Evolutionary conservation across 2,329 filamentous ascomycete genomes (phyloP), one percentile per base, ranked within the genome.

Genomic region (Fusarium oligoseptatum): DNA sequence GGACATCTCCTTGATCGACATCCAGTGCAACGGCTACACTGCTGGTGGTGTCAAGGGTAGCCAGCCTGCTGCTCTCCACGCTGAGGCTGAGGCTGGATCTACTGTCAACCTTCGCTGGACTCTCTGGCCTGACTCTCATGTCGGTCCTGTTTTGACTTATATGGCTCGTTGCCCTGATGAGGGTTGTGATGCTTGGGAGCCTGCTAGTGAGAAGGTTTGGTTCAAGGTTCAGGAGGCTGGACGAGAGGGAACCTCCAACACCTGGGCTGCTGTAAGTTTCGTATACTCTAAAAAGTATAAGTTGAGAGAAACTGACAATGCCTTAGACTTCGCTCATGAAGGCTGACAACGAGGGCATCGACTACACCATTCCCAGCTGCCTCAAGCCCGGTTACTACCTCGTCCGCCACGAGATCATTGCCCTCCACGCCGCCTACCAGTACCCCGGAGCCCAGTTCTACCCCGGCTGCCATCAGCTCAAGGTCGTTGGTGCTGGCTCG

Each of bases 381-480:
- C 82, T 90, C 43, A 82, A 84, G 50, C 80, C 85, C 0, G 88
- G 88, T 2, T 88, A 88, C 83, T 90, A 90, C 80, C 86, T 90
- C 64, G 88, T 90, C 27, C 87, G 88, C 58, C 88, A 90, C 75
- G 88, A 90, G 79, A 86, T 88, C 76, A 86, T 90, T 69, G 88
- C 88, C 4, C 83, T 90, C 60, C 88, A 90, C 79, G 74, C 86
- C 4, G 83, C 83, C 17, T 85, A 80, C 66, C 52, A 78, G 6
- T 88, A 89, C 74, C 87, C 87, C 0, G 88, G 88, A 20, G 88
- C 86, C 1, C 88, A 90, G 75, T 87, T 89, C 79, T 90, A 90
- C 76, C 88, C 88, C 0, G 87, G 87, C 9, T 90, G 88, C 81
- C 88, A 90, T 79, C 88, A 90, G 79, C 83, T 90, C 27, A 82